Conservation (phyloP, 2,329 filamentous ascomycete genomes). For the Exophiala dermatitidis region DNA sequence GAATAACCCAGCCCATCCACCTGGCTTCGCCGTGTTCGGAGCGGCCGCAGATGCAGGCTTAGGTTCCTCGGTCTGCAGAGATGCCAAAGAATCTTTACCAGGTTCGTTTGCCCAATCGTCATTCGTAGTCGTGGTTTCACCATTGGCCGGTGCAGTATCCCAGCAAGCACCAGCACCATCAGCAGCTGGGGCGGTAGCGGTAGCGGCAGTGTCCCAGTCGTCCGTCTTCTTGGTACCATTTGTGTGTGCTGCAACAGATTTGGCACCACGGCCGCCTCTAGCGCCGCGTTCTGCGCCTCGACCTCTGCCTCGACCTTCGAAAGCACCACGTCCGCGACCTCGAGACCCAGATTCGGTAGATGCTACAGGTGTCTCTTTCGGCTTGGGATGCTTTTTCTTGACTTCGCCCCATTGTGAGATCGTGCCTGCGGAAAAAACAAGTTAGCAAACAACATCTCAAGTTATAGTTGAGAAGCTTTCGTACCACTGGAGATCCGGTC, state of each 20-base stretch:
- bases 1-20: constrained; percentile 65
- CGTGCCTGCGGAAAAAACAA: constrained; percentile 34
- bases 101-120: constrained; percentile 27
- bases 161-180: constrained; percentile 28
- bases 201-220: constrained; percentile 13
- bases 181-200: constrained; percentile 17
- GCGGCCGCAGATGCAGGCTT: constrained; percentile 19
- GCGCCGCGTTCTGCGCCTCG: constrained; percentile 39
- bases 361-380: constrained; percentile 37
- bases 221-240: constrained; percentile 36
- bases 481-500: constrained; percentile 47
- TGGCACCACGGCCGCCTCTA: constrained; percentile 42
- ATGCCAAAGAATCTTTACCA: constrained; percentile 26
- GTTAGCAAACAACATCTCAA: not conserved
- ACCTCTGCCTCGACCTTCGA: constrained; percentile 41
- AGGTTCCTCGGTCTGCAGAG: constrained; percentile 32
- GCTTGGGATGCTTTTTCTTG: constrained; percentile 47
- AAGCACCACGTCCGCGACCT: constrained; percentile 42
- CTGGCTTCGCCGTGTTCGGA: constrained; percentile 20
- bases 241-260: constrained; percentile 35
- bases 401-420: constrained; percentile 48
- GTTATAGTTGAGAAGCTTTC: not conserved
- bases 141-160: constrained; percentile 28
- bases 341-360: constrained; percentile 34
- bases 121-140: constrained; percentile 24